Conservation (phyloP, 768 basidiomycete species). For the Thelephora aurantiotincta region DNA sequence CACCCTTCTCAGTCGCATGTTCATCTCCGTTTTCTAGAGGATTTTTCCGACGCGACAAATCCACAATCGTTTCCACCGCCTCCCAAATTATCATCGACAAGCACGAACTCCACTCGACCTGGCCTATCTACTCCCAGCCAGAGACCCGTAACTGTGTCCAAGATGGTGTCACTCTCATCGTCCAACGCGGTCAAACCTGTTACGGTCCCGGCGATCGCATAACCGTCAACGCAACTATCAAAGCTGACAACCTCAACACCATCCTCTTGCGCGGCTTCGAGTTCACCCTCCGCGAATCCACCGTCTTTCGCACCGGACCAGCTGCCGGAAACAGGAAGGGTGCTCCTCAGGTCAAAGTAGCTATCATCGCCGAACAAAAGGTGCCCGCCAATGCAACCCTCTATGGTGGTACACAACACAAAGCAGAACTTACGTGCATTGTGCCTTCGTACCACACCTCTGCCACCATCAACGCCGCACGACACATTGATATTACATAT, state of each 20-base stretch:
- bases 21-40: constrained; percentile 30
- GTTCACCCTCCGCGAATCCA: constrained; percentile 64
- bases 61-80: constrained; percentile 48
- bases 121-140: constrained; percentile 79
- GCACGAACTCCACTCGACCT: constrained; percentile 85
- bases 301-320: constrained; percentile 54
- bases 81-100: constrained; percentile 78
- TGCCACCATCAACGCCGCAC: constrained; percentile 66
- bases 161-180: constrained; percentile 61
- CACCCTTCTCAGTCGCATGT: neutral
- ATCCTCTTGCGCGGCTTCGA: constrained; percentile 69
- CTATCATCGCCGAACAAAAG: constrained; percentile 55
- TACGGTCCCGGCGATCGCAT: constrained; percentile 82
- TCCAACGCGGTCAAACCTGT: constrained; percentile 65
- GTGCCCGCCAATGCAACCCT: constrained; percentile 59
- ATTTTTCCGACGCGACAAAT: constrained; percentile 70
- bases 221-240: constrained; percentile 53
- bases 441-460: constrained; percentile 66
- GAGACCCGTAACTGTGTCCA: constrained; percentile 53
- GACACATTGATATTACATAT: constrained; percentile 81
- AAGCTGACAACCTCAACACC: constrained; percentile 54
- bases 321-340: constrained; percentile 40
- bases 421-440: constrained; percentile 56
- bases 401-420: constrained; percentile 56
- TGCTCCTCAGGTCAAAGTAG: constrained; percentile 38